Conservation (phyloP, 2,329 filamentous ascomycete species). For the Penicillium sp. region DNA sequence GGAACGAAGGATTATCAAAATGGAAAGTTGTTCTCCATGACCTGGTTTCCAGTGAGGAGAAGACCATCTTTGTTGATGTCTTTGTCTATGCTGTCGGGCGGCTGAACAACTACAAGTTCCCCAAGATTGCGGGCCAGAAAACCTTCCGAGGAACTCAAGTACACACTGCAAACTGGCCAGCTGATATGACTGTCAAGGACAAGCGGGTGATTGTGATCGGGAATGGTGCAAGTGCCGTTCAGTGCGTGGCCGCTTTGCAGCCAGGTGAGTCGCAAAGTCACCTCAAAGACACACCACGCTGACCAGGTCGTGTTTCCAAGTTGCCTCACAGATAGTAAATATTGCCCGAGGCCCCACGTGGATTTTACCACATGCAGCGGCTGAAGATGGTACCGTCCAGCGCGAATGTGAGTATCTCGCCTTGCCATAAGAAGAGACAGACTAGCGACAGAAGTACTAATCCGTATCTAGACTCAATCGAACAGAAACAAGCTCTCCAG, state of each 20-base stretch:
- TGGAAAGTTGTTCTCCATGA: conserved; percentile 4
- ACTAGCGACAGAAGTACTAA: neutral
- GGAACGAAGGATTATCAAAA: conserved; percentile 1
- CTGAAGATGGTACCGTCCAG: conserved; percentile 2
- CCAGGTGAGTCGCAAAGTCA: conserved; percentile 1
- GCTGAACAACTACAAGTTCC: conserved; percentile 19
- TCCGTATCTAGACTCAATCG: neutral
- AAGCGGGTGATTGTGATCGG: conserved; percentile 9
- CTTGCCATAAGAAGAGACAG: neutral
- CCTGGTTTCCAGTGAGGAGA: neutral
- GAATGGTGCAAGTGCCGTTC: conserved; percentile 6
- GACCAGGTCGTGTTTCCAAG: neutral
- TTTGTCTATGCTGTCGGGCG: conserved; percentile 10
- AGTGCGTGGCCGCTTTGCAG: conserved; percentile 7
- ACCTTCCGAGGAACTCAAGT: conserved; percentile 32
- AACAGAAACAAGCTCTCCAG: neutral
- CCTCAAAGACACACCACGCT: neutral
- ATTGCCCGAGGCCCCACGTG: conserved; percentile 7
- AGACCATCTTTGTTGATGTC: conserved; percentile 1
- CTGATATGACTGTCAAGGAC: neutral
- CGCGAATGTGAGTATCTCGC: conserved; percentile 1
- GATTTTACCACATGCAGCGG: conserved; percentile 6
- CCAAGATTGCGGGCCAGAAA: conserved; percentile 18
- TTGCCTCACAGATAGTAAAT: conserved; percentile 2
- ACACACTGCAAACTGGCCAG: conserved; percentile 37